Conservation (phyloP, 1,139 yeast species). For the Yamadazyma songkhlaensis region DNA sequence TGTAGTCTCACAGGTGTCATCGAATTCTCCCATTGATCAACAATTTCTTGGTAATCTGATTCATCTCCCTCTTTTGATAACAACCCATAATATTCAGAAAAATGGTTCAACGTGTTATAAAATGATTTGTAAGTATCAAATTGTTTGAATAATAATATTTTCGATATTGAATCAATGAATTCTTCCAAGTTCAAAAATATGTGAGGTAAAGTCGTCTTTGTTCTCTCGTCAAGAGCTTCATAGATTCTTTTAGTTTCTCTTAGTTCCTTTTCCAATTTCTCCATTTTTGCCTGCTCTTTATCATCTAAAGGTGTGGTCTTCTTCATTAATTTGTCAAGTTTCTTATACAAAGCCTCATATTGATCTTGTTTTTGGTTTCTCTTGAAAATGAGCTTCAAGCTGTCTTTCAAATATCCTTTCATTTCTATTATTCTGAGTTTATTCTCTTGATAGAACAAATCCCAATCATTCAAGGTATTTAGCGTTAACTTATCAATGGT, state of each 20-base stretch:
- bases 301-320: constrained; percentile 35
- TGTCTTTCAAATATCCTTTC: constrained; percentile 33
- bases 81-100: constrained; percentile 39
- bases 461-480: constrained; percentile 32
- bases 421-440: constrained; percentile 35
- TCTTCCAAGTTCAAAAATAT: constrained; percentile 48
- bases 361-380: constrained; percentile 44
- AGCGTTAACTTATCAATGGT: constrained; percentile 29
- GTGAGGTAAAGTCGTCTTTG: constrained; percentile 44
- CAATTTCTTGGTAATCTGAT: constrained; percentile 22
- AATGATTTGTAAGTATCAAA: constrained; percentile 28
- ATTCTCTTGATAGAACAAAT: constrained; percentile 27
- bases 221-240: constrained; percentile 36
- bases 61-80: constrained; percentile 8
- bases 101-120: constrained; percentile 26
- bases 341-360: constrained; percentile 35
- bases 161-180: constrained; percentile 43
- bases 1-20: constrained; percentile 31
- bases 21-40: constrained; percentile 33
- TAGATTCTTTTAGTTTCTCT: constrained; percentile 29
- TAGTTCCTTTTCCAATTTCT: constrained; percentile 26
- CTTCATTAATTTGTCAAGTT: constrained; percentile 41
- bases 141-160: constrained; percentile 32
- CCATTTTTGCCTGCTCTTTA: constrained; percentile 36
- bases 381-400: constrained; percentile 41